Base-by-base conservation (phyloP, 441 rosid genomes). In the Manihot esculenta region DNA sequence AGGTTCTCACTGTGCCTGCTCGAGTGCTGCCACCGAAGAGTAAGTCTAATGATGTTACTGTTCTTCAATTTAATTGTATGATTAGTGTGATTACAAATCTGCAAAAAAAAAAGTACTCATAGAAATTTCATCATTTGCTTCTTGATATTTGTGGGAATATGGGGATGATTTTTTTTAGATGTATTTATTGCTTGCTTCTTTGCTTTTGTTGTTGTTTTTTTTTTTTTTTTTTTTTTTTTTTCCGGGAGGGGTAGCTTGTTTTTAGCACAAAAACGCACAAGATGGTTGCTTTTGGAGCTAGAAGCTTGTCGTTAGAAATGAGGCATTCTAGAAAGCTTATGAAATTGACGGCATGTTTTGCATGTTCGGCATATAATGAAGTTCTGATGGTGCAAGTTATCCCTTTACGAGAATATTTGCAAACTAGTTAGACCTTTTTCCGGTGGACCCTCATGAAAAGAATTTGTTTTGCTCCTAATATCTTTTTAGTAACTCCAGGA, bases 11-110 rank as follows among this genome's bases (percentile, higher is more conserved):
- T 33, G 80, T 83, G 70, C 91, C 93, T 18, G 72, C 72, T 26
- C 81, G 71, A 63, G 74, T 86, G 30, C 66, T 87, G 33, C 98
- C 97, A 0, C 95, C 94, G 30, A 95, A 93, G 85, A 89, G 98
- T 92, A 75, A 76, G 92, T 75, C 12, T 24, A 12, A 23, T 38
- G 27, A 13, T 65, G 21, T 45, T 57, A 20, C 41, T 53, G 2
- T 26, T 17, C 23, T 4, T 63, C 30, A 12, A 35, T 35, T 15
- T 35, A 35, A 9, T 45, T 49, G 0, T 48, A 23, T 30, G 3
- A 55, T 48, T 10, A 27, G n/a, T 47, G 13, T 57, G 14, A 35
- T 47, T 49, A 5, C 15, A n/a, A 0, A n/a, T n/a, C n/a, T 20
- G 11, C 1, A 30, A 1, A 1, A 1, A 30, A 30, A 30, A 30